Conservation (phyloP, 192 early-diverging fungal genomes). For the Podila epigama region DNA sequence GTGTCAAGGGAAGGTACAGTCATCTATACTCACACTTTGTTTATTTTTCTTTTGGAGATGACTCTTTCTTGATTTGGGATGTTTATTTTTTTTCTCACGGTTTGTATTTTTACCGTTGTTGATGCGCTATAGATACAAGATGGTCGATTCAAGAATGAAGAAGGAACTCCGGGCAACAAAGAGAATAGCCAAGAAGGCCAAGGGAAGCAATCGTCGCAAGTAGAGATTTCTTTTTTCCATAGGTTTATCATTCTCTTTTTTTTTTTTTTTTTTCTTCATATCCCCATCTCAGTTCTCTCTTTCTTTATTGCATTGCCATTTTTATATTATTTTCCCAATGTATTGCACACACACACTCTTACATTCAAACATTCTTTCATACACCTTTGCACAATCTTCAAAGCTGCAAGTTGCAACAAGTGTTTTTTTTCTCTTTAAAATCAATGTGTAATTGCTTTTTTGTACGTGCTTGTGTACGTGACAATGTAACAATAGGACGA, state of each 20-base stretch:
- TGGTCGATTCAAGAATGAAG: constrained; percentile 98
- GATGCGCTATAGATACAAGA: constrained; percentile 63
- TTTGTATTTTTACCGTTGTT: background rate
- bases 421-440: no score
- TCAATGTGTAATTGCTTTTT: no score
- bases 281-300: background rate
- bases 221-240: constrained; percentile 7
- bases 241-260: background rate
- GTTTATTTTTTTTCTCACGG: background rate
- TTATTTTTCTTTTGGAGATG: background rate
- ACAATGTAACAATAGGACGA: no score
- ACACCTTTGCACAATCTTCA: no score
- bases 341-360: background rate
- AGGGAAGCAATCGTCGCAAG: constrained; percentile 58
- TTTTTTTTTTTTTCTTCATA: background rate
- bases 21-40: constrained; percentile 8
- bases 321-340: background rate
- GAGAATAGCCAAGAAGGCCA: constrained; percentile 69
- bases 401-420: no score
- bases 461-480: no score
- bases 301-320: background rate
- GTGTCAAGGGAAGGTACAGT: constrained; percentile 90
- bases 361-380: no score
- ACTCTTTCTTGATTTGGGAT: background rate
- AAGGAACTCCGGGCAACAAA: constrained; percentile 91